These are phyloP conservation scores for Metarhizium humberi DNA, from an alignment of 2,329 filamentous ascomycete species.

Conservation along the genomic window DNA sequence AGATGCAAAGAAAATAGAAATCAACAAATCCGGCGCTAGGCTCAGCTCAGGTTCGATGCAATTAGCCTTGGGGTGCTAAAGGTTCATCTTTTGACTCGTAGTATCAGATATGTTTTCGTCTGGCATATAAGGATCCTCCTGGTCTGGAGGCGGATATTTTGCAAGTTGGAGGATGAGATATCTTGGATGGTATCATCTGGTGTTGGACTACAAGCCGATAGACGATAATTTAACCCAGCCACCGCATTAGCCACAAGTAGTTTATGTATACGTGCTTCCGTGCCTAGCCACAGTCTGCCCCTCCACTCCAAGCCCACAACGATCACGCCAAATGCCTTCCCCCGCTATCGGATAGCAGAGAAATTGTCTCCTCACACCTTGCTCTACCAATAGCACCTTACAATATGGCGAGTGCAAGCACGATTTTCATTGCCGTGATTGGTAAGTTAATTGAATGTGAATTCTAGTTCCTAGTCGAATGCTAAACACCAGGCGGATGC, in stretches of 20 bases:
- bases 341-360: slow-evolving; percentile 26
- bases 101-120: neutral
- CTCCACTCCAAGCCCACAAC: slow-evolving; percentile 1
- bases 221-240: neutral
- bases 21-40: neutral
- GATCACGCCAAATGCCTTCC: slow-evolving; percentile 7
- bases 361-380: slow-evolving; percentile 14
- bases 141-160: neutral
- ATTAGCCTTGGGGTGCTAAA: neutral
- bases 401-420: slow-evolving; percentile 34
- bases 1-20: neutral
- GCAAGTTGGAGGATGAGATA: too few species aligned
- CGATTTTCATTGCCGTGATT: slow-evolving; percentile 44
- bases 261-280: too few species aligned
- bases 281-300: slow-evolving; percentile 6
- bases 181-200: neutral
- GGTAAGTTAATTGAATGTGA: slow-evolving; percentile 22
- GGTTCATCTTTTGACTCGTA: neutral
- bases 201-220: neutral
- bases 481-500: slow-evolving; percentile 3
- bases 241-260: neutral
- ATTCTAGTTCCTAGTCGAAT: neutral
- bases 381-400: slow-evolving; percentile 4
- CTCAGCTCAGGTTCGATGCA: neutral
- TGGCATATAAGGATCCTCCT: neutral